Conservation (phyloP, 2,329 filamentous ascomycete species). For the Xylaria polymorpha region DNA sequence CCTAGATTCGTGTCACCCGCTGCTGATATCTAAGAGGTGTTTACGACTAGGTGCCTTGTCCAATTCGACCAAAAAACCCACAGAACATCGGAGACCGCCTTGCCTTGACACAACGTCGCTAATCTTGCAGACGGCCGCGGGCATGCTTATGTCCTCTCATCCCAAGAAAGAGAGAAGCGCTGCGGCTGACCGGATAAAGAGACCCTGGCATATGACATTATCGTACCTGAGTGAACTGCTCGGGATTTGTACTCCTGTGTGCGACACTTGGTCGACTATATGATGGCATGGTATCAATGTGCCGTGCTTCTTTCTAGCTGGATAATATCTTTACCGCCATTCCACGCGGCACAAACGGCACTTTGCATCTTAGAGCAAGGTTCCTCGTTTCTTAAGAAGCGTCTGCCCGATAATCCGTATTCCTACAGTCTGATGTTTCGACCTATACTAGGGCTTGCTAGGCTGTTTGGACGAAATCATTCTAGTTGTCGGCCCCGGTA, state of each 20-base stretch:
- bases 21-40: slow-evolving; percentile 9
- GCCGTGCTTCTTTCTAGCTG: slow-evolving; percentile 24
- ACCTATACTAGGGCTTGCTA: slow-evolving; percentile 18
- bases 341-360: slow-evolving; percentile 46
- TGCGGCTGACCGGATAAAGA: slow-evolving; percentile 31
- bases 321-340: slow-evolving; percentile 42
- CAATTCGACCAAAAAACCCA: slow-evolving; percentile 10
- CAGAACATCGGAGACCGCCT: slow-evolving; percentile 23
- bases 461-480: slow-evolving; percentile 13
- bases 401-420: slow-evolving; percentile 40
- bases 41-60: slow-evolving; percentile 14
- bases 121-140: slow-evolving; percentile 52
- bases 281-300: slow-evolving; percentile 19
- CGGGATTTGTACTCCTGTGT: slow-evolving; percentile 38
- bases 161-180: slow-evolving; percentile 27
- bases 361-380: slow-evolving; percentile 43
- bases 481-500: neutral
- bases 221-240: slow-evolving; percentile 35
- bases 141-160: slow-evolving; percentile 37
- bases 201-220: slow-evolving; percentile 33
- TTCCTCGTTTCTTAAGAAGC: slow-evolving; percentile 41
- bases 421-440: slow-evolving; percentile 28
- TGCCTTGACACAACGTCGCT: slow-evolving; percentile 51
- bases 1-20: slow-evolving; percentile 13
- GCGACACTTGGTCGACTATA: slow-evolving; percentile 32